phyloP scores from a whole-genome alignment of 2,329 filamentous ascomycete genomes.

The Sarocladium strictum region DNA sequence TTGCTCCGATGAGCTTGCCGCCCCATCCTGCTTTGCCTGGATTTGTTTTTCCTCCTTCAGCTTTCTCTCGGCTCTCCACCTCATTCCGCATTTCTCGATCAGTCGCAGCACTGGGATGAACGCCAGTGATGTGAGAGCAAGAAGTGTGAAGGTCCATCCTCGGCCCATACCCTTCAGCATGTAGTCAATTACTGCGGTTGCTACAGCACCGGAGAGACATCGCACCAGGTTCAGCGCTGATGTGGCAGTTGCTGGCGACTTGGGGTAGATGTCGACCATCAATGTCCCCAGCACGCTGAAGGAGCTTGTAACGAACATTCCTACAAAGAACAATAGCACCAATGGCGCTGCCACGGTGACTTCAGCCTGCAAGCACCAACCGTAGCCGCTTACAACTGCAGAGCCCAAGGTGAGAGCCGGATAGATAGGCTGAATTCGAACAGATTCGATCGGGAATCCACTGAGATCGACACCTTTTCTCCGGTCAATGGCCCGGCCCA shows the following conservation, averaged over 20 bases:
- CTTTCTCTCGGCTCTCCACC: slow-evolving; percentile 45
- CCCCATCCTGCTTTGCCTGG: not conserved
- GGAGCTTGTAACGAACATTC: slow-evolving; percentile 51
- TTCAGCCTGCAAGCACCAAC: slow-evolving; percentile 49
- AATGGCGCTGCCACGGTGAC: slow-evolving; percentile 48
- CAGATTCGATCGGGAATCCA: slow-evolving; percentile 49
- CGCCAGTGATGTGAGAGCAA: slow-evolving; percentile 43
- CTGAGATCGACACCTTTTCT: slow-evolving; percentile 48
- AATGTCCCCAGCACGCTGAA: slow-evolving; percentile 60
- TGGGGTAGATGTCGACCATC: slow-evolving; percentile 57
- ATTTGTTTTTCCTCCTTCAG: slow-evolving; percentile 24
- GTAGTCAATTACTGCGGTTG: slow-evolving; percentile 52
- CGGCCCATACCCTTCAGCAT: slow-evolving; percentile 52
- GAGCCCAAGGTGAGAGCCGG: slow-evolving; percentile 50
- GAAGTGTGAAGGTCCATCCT: slow-evolving; percentile 58
- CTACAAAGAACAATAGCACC: slow-evolving; percentile 50
- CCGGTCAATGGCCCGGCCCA: slow-evolving; percentile 55
- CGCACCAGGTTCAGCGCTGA: slow-evolving; percentile 59
- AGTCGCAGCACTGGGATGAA: slow-evolving; percentile 44
- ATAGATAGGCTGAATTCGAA: slow-evolving; percentile 47
- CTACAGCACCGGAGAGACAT: slow-evolving; percentile 54
- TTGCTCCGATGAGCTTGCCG: not conserved
- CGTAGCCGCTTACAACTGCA: slow-evolving; percentile 47
- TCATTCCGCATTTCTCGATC: slow-evolving; percentile 41
- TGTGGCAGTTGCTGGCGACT: slow-evolving; percentile 54